Base-by-base conservation (phyloP, 2,329 filamentous ascomycete genomes). In the Colletotrichum simmondsii region DNA sequence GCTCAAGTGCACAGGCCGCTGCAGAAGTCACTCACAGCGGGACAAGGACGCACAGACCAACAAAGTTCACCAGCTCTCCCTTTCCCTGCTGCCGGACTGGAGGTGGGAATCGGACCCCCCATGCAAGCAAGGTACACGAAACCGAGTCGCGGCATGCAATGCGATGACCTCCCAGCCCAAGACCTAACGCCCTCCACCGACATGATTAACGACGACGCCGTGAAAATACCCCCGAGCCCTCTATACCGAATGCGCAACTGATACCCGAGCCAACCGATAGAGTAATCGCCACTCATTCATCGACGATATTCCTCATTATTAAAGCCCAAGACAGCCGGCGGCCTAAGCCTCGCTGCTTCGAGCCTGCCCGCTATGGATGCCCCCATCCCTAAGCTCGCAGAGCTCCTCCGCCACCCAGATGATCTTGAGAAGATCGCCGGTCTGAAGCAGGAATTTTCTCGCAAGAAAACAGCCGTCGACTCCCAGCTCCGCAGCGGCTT, bases 381-480 rank as follows among this genome's bases (percentile, higher is more conserved):
- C 77, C 89, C 90, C 72, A 90, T 90, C 59, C 91, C 94, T 82
- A 95, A 95, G 87, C 92, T 99, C 82, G 91, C 95, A 76, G 96
- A 98, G 87, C 91, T 98, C 74, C 92, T 99, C 77, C 94, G 95
- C 79, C 95, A 98, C 80, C 95, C 97, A 3, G 97, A 99, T 81
- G 97, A 99, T 84, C 92, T 99, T 77, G 97, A 99, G 86, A 98
- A 98, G 88, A 96, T 99, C 79, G 87, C 92, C 65, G 92, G 92
- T 59, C 89, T 99, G 80, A 98, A 97, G 85, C 90, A 93, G 76
- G 97, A 99, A 82, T 98, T 98, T 85, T 91, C 91, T 77, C 94
- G 97, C 80, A 98, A 98, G 86, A 99, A 99, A 86, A 90, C 91
- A 35, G 94, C 94, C 69, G 91, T 99, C 73, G 97, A 99, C 85